A percentile compares a stretch with the other conserved stretches of the same genome.
Evolutionary conservation across 2,329 filamentous ascomycete genomes (phyloP).

Genomic region (Stagonosporopsis rhizophila): DNA sequence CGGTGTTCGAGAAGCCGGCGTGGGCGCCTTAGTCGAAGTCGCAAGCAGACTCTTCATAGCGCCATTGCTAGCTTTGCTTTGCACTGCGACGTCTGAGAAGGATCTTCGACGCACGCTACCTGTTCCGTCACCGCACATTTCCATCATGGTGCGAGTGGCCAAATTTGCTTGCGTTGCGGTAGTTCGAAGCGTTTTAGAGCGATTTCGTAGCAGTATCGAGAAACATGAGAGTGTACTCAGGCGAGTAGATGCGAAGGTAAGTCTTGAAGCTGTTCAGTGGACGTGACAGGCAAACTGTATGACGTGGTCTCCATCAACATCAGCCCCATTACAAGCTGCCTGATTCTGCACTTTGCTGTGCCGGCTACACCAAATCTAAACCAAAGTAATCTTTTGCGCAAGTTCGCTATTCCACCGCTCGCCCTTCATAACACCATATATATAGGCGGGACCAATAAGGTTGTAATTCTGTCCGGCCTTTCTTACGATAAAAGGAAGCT

Average conservation of each 20-base stretch:
- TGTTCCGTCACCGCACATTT: neutral
- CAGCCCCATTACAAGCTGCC: neutral
- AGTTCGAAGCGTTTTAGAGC: neutral
- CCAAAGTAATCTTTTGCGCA: neutral
- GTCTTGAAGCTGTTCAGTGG: neutral
- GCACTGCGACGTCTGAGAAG: constrained; percentile 10
- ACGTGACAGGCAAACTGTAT: neutral
- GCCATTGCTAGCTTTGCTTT: constrained; percentile 15
- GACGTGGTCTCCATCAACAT: neutral
- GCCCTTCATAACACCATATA: neutral
- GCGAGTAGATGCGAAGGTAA: neutral
- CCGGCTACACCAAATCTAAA: neutral
- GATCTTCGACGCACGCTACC: constrained; percentile 28
- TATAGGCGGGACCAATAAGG: neutral
- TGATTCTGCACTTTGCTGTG: neutral
- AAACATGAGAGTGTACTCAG: neutral
- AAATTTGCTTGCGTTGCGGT: neutral
- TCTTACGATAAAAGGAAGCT: neutral
- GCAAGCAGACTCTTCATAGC: constrained; percentile 15
- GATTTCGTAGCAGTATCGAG: neutral
- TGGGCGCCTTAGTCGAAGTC: constrained; percentile 2
- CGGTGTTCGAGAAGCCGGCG: constrained; percentile 9
- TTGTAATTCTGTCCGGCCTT: neutral
- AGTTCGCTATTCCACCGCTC: neutral
- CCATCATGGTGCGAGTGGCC: constrained; percentile 2